Conservation (phyloP, 176 grass and related monocot genomes). For the Secale cereale region DNA sequence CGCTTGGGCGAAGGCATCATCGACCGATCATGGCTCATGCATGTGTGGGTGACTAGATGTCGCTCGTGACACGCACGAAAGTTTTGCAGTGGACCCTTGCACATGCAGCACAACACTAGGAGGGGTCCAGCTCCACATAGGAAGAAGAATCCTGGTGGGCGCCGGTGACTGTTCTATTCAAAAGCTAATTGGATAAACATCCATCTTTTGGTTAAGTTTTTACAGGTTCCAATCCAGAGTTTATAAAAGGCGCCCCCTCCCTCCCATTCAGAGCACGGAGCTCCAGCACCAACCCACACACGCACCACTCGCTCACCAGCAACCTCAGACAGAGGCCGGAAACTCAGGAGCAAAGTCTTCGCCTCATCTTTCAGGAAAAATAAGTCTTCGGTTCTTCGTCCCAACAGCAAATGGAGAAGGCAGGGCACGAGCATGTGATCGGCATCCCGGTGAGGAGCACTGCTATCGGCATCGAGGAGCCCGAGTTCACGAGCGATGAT, state of each 20-base stretch:
- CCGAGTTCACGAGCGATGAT: slow-evolving; percentile 26
- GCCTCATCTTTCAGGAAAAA: background rate
- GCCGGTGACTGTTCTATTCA: too few species aligned
- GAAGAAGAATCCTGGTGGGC: too few species aligned
- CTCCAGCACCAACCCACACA: background rate
- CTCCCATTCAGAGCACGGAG: slow-evolving; percentile 29
- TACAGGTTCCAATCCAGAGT: too few species aligned
- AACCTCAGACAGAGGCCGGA: background rate
- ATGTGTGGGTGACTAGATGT: slow-evolving; percentile 24
- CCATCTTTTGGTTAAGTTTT: too few species aligned
- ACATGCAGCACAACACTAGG: slow-evolving; percentile 42
- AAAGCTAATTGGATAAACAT: too few species aligned
- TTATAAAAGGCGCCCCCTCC: slow-evolving; percentile 29
- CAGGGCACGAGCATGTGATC: slow-evolving; percentile 56
- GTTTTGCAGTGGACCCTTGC: background rate
- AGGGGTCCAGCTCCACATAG: too few species aligned
- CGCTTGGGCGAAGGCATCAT: background rate
- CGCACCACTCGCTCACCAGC: slow-evolving; percentile 11
- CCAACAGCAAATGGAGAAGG: slow-evolving; percentile 33
- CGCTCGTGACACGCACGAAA: slow-evolving; percentile 30
- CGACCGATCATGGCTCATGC: background rate
- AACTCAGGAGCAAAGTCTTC: background rate
- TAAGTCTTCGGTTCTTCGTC: background rate
- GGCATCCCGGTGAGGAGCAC: slow-evolving; percentile 66
- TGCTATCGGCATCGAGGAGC: slow-evolving; percentile 63